phyloP scores from a whole-genome alignment of 768 basidiomycete species.

The Amanita rubescens region DNA sequence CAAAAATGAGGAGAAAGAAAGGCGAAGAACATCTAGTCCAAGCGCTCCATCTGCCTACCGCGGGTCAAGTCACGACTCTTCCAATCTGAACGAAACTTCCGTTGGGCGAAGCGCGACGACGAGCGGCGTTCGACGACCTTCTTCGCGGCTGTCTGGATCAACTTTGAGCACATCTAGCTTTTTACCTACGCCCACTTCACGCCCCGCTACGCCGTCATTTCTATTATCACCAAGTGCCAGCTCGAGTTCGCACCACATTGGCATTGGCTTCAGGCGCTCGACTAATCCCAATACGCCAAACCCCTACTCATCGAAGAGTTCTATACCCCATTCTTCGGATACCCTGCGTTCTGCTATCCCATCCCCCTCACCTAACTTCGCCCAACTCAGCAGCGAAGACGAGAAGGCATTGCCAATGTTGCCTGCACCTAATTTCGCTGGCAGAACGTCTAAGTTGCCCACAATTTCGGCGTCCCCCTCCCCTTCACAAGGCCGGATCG shows the following conservation, averaged over 20 bases:
- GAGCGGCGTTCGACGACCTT: constrained; percentile 52
- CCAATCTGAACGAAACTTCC: constrained; percentile 27
- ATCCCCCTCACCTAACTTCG: constrained; percentile 22
- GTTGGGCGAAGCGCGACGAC: constrained; percentile 36
- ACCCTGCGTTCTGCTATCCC: not conserved
- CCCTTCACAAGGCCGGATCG: constrained; percentile 34
- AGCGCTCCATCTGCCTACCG: constrained; percentile 47
- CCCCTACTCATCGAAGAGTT: constrained; percentile 13
- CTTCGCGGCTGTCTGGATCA: constrained; percentile 65
- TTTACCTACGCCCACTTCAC: constrained; percentile 58
- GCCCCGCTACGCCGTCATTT: constrained; percentile 71
- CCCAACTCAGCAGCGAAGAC: constrained; percentile 12
- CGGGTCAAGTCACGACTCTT: constrained; percentile 33
- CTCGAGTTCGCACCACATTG: constrained; percentile 34
- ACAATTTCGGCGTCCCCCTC: constrained; percentile 15
- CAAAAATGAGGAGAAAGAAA: constrained; percentile 48
- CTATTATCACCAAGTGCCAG: constrained; percentile 59
- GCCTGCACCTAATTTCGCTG: not conserved
- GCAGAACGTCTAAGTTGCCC: constrained; percentile 11
- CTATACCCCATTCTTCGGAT: not conserved
- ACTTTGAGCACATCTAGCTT: constrained; percentile 43
- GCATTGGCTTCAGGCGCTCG: constrained; percentile 52
- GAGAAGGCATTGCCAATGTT: constrained; percentile 6
- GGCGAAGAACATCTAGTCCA: constrained; percentile 58
- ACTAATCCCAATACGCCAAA: constrained; percentile 14